Base-by-base conservation (phyloP, 2,329 filamentous ascomycete species). In the Fusarium lateritium region DNA sequence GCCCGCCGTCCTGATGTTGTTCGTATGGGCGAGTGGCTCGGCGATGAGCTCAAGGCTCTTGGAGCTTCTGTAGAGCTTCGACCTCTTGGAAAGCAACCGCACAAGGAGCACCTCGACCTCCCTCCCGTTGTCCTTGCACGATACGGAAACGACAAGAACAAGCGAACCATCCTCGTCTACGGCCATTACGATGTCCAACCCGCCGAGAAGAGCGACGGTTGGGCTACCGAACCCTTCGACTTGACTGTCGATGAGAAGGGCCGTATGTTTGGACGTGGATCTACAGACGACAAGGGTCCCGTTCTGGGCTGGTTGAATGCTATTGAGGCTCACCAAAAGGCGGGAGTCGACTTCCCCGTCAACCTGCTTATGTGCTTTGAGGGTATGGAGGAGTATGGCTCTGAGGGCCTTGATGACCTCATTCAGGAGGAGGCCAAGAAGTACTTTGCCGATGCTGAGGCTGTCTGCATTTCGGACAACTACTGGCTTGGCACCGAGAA, bases 401-500 rank as follows among this genome's bases (percentile, higher is more conserved):
- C 94, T 1, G 95, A 98, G 79, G 96, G 96, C 38, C 87, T 99
- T 56, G 96, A 99, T 77, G 95, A 97, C 74, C 92, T 98, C 72
- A 98, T 99, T 82, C 87, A 92, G 72, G 91, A 88, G 46, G 96
- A 99, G 83, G 94, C 92, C 71, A 94, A 97, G 83, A 92, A 93
- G 75, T 98, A 91, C 86, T 99, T 99, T 84, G 94, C 94, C 76
- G 95, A 98, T 75, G 90, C 94, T 36, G 96, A 99, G 73, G 96
- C 94, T 7, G 94, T 98, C 64, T 99, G 96, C 84, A 99, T 99
- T 79, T 97, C 94, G 47, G 96, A 99, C 82, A 99, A 99, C 88
- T 99, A 99, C 89, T 99, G 96, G 96, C 90, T 99, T 40, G 96
- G 96, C 62, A 98, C 96, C 7, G 94, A 98, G 87, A 98, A 98